Evolutionary conservation across 805 yeast species (phyloP), one percentile per base, ranked within the genome.

Genomic region (Monosporozyma yasuniensis): DNA sequence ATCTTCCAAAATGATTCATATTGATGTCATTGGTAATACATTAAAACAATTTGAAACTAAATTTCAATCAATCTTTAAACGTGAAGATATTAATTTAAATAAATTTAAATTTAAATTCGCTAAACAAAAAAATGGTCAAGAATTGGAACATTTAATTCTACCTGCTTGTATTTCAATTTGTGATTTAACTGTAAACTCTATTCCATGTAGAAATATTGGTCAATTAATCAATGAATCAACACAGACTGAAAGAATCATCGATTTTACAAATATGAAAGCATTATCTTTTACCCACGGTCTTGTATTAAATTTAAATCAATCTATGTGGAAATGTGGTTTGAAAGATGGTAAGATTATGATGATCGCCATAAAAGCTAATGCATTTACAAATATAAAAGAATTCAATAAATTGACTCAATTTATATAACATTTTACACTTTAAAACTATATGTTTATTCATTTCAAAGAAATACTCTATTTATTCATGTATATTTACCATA

Each of bases 251-350:
- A 50, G 47, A 10, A 52, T 56, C 32, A 48, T 47, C 10, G 55
- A 57, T 46, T 50, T 51, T 25, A 34, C 47, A 16, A 42, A 49
- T 18, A 19, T 42, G 21, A 41, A 50, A n/a, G 28, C 39, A n/a
- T 47, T 44, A 4, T 46, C 37, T 12, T 42, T 42, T 9, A 47
- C 50, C 1, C 55, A 52, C 4, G 64, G 61, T 5, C 53, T 54
- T 16, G 53, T 48, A 43, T 48, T 61, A 16, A 52, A 56, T n/a
- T 39, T 61, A 42, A 45, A 47, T 19, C 59, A 54, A 35, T 53
- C 62, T 14, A 48, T 56, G 37, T 61, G 65, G 65, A 55, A 60
- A 46, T 38, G 57, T 6, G 60, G 63, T 16, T 47, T 56, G 9
- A 54, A 51, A n/a, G 48, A 55, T 18, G 51, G 51, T 7, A 47